Evolutionary conservation across 106 monocot species (phyloP), one percentile per base, ranked within the genome.

Genomic region (Platanthera guangdongensis): DNA sequence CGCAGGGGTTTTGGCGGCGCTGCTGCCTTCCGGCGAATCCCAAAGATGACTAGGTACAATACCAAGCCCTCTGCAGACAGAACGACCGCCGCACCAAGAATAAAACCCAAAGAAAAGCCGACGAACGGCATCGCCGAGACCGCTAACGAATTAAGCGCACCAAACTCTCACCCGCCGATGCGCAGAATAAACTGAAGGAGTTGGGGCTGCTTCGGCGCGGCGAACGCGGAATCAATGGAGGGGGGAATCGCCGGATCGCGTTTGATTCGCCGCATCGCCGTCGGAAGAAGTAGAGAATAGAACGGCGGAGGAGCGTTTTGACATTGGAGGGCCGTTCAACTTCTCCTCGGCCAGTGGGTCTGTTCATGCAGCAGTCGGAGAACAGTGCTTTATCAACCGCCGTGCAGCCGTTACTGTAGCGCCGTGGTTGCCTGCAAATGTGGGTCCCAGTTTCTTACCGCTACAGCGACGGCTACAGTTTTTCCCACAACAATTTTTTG

Each of bases 81-180:
- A 53, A 89, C 81, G 52, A 73, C 60, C 46, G 77, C 9, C 13
- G 72, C 59, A 8, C 88, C 88, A 45, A 81, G 46, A 47, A 89
- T 50, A 57, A 86, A 86, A 6, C 85, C 88, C 9, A 83, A 28
- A 16, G 57, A 39, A 63, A 88, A 73, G 51, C 71, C 46, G 64
- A 88, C 76, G 57, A 74, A 74, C 9, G 70, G 16, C 70, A 70
- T 70, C 70, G 47, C 14, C 46, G 70, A 16, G 45, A 70, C 5
- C 15, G 45, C 70, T 47, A n/a, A n/a, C 15, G 47, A 48, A 15
- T 70, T 16, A 1, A 46, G 47, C 9, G 47, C 47, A 48, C 47
- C 47, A 48, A 70, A 70, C 14, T 47, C 4, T 70, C 47, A 3
- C 47, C 32, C 32, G 67, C 32, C 12, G 39, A 67, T 8, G 32